These are phyloP conservation scores for Coelastrella sp. DNA, from an alignment of 139 green algal genomes.

Conservation along the genomic window DNA sequence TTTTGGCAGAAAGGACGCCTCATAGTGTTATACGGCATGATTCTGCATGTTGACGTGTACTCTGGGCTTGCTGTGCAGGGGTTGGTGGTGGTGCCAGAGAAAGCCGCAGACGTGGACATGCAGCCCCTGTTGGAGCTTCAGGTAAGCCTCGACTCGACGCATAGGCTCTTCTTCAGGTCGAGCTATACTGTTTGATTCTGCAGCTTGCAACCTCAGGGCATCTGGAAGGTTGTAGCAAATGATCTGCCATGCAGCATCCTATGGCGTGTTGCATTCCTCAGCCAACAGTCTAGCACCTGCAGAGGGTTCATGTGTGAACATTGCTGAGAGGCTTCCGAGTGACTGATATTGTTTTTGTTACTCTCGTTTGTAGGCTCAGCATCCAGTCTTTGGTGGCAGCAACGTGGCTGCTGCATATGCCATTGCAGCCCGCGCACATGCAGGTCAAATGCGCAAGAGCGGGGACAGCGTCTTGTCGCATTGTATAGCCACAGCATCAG, in stretches of 20 bases:
- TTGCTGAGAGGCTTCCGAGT: no score
- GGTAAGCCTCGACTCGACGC: background rate
- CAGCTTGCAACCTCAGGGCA: no score
- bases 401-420: constrained; percentile 41
- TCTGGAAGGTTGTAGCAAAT: no score
- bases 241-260: no score
- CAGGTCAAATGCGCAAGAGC: constrained; percentile 57
- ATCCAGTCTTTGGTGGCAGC: constrained; percentile 33
- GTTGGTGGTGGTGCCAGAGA: constrained; percentile 19
- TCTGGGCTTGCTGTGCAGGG: constrained; percentile 24
- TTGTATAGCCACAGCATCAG: constrained; percentile 66
- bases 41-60: background rate
- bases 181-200: no score
- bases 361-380: constrained; percentile 6
- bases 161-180: no score
- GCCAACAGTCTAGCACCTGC: no score
- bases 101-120: constrained; percentile 17
- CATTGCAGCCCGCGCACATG: constrained; percentile 53
- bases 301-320: no score
- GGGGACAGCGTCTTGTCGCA: constrained; percentile 66
- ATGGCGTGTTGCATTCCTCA: no score
- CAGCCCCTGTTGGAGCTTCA: constrained; percentile 7
- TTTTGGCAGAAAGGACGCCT: background rate
- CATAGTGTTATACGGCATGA: background rate
- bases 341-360: no score